Conservation (phyloP, 2,329 filamentous ascomycete genomes). For the Pseudogymnoascus sp. region DNA sequence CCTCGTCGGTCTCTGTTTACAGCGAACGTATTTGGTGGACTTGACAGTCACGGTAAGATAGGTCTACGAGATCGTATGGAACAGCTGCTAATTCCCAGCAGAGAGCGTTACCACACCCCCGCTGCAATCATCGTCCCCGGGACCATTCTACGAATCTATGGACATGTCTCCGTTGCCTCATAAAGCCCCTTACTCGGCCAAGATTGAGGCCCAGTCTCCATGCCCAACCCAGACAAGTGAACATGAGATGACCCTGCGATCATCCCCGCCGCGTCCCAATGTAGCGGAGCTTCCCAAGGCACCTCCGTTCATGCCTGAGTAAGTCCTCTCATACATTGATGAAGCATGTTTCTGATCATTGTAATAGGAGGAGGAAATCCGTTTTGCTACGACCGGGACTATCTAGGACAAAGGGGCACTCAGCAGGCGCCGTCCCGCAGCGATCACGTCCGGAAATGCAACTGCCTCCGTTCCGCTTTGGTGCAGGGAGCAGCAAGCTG, state of each 20-base stretch:
- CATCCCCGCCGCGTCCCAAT: conserved; percentile 44
- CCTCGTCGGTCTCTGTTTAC: conserved; percentile 81
- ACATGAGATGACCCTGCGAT: conserved; percentile 45
- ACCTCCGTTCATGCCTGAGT: conserved; percentile 43
- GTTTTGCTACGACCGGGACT: conserved; percentile 68
- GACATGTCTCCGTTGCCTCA: conserved; percentile 90
- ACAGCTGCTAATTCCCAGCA: conserved; percentile 33
- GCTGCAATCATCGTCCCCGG: conserved; percentile 75
- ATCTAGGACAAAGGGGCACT: conserved; percentile 65
- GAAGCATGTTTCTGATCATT: conserved; percentile 16
- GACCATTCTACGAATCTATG: conserved; percentile 68
- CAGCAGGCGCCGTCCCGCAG: conserved; percentile 56
- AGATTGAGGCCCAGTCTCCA: conserved; percentile 65
- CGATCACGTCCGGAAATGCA: conserved; percentile 57
- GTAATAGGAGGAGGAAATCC: conserved; percentile 56
- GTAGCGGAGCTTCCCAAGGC: conserved; percentile 42
- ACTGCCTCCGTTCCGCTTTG: conserved; percentile 70
- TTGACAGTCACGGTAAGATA: conserved; percentile 53
- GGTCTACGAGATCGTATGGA: conserved; percentile 27
- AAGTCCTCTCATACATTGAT: conserved; percentile 29
- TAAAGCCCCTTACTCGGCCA: conserved; percentile 62
- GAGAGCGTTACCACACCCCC: conserved; percentile 79
- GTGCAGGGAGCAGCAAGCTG: conserved; percentile 43
- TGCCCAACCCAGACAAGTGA: conserved; percentile 49
- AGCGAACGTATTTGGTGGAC: conserved; percentile 55